A percentile compares a stretch with the other conserved stretches of the same genome.
phyloP scores from a whole-genome alignment of 1,284 basidiomycete genomes.

The Microbotryum saponariae region DNA sequence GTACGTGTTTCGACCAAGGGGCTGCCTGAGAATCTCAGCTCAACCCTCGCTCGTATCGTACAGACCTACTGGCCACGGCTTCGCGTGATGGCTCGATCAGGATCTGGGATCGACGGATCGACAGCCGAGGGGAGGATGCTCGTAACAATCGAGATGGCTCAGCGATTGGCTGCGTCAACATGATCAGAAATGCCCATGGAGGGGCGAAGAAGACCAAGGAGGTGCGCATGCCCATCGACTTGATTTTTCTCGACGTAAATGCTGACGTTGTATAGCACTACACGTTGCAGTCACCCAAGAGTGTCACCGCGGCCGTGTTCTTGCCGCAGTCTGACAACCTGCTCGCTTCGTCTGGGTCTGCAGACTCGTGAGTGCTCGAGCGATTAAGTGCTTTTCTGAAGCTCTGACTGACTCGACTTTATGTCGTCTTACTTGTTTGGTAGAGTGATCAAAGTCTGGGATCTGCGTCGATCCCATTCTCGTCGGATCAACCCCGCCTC shows the following conservation, averaged over 20 bases:
- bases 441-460: conserved; percentile 36
- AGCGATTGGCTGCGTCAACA: conserved; percentile 23
- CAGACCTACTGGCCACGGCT: conserved; percentile 34
- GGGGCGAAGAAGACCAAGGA: conserved; percentile 12
- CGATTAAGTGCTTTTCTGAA: background rate
- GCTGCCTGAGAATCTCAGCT: no score
- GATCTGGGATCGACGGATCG: conserved; percentile 34
- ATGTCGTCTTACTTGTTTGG: background rate
- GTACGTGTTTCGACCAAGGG: no score
- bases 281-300: conserved; percentile 19
- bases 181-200: conserved; percentile 33
- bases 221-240: background rate
- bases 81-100: conserved; percentile 35
- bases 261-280: background rate
- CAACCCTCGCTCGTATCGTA: background rate
- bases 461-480: conserved; percentile 33
- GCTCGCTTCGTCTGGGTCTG: conserved; percentile 34
- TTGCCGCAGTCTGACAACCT: conserved; percentile 31
- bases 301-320: conserved; percentile 33
- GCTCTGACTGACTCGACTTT: background rate
- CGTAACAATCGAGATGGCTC: conserved; percentile 2
- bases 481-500: conserved; percentile 34
- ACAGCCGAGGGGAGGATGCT: conserved; percentile 1
- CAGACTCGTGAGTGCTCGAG: conserved; percentile 24
- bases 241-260: background rate